phyloP scores from a whole-genome alignment of 164 flowering plant species.

The Aristolochia contorta region DNA sequence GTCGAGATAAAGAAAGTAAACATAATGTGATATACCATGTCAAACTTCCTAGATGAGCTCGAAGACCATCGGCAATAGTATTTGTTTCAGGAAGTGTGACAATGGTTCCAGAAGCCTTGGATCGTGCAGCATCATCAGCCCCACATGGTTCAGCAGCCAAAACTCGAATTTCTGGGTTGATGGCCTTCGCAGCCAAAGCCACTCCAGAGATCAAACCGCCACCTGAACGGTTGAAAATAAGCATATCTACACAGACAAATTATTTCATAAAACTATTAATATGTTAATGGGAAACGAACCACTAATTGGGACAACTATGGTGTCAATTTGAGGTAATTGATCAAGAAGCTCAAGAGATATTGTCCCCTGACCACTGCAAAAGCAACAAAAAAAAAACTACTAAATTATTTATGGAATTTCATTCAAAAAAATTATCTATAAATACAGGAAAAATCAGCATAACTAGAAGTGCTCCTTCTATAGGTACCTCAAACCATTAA shows the following conservation, averaged over 20 bases:
- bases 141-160: conserved; percentile 90
- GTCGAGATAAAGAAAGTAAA: background rate
- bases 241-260: background rate
- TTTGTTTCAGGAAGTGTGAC: conserved; percentile 50
- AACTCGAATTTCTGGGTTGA: conserved; percentile 66
- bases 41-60: conserved; percentile 75
- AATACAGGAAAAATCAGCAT: no score
- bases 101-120: conserved; percentile 70
- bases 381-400: background rate
- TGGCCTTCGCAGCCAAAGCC: conserved; percentile 81
- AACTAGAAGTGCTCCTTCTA: no score
- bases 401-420: no score
- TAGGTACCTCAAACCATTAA: no score
- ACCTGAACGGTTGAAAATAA: conserved; percentile 32
- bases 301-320: conserved; percentile 80
- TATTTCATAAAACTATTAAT: background rate
- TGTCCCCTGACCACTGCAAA: conserved; percentile 77
- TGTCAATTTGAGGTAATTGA: conserved; percentile 61
- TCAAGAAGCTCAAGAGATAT: conserved; percentile 77
- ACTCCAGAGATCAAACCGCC: conserved; percentile 93
- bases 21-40: conserved; percentile 51
- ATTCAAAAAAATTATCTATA: no score
- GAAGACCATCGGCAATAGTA: conserved; percentile 89
- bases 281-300: conserved; percentile 28
- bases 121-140: conserved; percentile 86